Evolutionary conservation across 257 asterid species (phyloP).

Genomic region (Scutellaria baicalensis): DNA sequence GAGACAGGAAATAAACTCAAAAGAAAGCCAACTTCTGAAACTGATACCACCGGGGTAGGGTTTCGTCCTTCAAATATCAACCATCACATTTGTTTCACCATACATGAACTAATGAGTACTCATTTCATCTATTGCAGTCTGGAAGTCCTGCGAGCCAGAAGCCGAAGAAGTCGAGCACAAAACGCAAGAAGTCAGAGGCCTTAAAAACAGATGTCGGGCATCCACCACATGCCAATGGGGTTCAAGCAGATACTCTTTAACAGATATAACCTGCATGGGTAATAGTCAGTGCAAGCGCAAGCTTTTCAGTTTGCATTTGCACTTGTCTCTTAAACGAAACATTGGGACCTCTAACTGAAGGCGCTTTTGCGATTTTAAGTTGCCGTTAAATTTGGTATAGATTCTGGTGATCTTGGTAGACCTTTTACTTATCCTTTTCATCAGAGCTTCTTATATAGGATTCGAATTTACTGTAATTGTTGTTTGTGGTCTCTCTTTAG

Average conservation of each 20-base stretch:
- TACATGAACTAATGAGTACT: neutral
- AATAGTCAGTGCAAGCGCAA: too few species aligned
- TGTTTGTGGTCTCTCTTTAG: neutral
- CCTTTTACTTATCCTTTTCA: conserved; percentile 1
- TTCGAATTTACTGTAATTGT: neutral
- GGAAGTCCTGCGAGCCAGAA: conserved; percentile 15
- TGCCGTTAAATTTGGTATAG: conserved; percentile 3
- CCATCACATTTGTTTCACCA: neutral
- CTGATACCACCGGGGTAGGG: conserved; percentile 21
- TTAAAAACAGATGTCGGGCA: neutral
- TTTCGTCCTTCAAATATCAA: neutral
- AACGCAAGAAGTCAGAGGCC: conserved; percentile 24
- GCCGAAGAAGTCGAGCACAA: conserved; percentile 15
- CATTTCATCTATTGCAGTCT: conserved; percentile 22
- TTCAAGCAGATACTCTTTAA: neutral
- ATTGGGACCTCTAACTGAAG: neutral
- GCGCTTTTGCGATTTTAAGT: neutral
- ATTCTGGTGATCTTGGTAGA: conserved; percentile 6
- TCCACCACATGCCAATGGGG: conserved; percentile 9
- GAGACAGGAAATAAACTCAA: conserved; percentile 31
- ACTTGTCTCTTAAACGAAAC: neutral
- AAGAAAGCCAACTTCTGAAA: conserved; percentile 13
- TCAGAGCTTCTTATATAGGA: neutral
- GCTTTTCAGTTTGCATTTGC: too few species aligned
- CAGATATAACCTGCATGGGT: neutral